Base-by-base conservation (phyloP, 371 early-diverging fungal species). In the Funneliformis caledonium region DNA sequence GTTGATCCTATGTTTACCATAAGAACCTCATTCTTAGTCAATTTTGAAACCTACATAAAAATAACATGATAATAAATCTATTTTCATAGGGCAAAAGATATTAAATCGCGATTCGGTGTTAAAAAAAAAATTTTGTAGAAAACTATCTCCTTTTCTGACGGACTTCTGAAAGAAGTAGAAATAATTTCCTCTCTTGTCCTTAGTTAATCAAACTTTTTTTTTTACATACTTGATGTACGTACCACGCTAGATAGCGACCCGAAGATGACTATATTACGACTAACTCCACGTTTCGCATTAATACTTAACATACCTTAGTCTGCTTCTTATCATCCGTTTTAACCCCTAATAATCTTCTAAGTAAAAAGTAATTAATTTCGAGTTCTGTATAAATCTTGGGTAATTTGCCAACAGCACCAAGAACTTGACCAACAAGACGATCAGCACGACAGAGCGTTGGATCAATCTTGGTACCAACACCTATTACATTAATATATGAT, bases 401-500 rank as follows among this genome's bases (percentile, higher is more conserved):
- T 64, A 99, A 91, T 76, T 93, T 94, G 72, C 99, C 99, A 59
- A 96, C 96, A 62, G 94, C 88, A 26, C 99, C 99, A 83, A 99
- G 90, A 0, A 99, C 99, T 86, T 99, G 98, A 82, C 99, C 99
- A 72, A 99, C 97, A 70, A 99, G 92, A 86, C 97, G 96, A 92
- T 99, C 99, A 76, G 96, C 97, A 89, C 99, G 95, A 89, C 99
- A 99, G 67, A 99, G 91, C 14, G 96, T 96, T 52, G 99, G 99
- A 88, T 99, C 99, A 86, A 99, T 93, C 83, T 94, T 90, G 50
- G 99, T 99, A 81, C 99, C 99, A 74, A 99, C 99, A 91, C 99
- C 87, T 86, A 86, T 80, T 43, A n/a, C 50, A 52, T 37, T 3
- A 67, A 73, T 14, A 33, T n/a, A 48, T n/a, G 6, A 31, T 19